Evolutionary conservation across 345 rosid species (phyloP), one percentile per base, ranked within the genome.

Genomic region (Garcia nutans): DNA sequence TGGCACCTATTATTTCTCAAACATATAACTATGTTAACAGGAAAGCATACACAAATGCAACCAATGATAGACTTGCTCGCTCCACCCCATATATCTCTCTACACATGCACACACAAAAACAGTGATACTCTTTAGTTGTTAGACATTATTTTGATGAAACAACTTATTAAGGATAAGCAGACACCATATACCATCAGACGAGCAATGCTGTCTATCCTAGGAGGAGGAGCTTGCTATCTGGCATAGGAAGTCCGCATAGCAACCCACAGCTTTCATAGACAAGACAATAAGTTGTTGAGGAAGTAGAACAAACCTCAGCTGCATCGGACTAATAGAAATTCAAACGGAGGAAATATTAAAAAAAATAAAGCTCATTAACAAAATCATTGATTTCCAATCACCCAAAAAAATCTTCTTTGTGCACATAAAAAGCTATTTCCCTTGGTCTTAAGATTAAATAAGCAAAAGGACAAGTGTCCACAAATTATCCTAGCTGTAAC

Each of bases 281-380:
- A 78, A 62, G 58, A 66, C 31, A 68, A 74, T 8, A 73, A 72
- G 71, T 52, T 64, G 68, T 55, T 47, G 74, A 60, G 72, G 81
- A 57, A 69, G 70, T 47, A 66, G 60, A 66, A 60, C 71, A 78
- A 63, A 52, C 63, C 72, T 79, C 82, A 23, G 76, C 83, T 62
- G 82, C 79, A 78, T 70, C 56, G 78, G 72, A 80, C 85, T 76
- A 79, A 15, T 64, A 63, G 77, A 84, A 67, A 52, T 78, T 66
- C 74, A 76, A 70, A 74, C 64, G 10, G 62, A 50, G 66, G 70
- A 45, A 72, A 68, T 8, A 33, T 73, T 70, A 74, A 55, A 20
- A 74, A 33, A 56, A 50, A 64, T 64, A 77, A 42, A 59, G 59
- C 45, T 68, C 20, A 52, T 63, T 10, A 65, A 70, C 58, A 75